Evolutionary conservation across 768 basidiomycete genomes (phyloP), one percentile per base, ranked within the genome.

Genomic region (Pisolithus marmoratus): DNA sequence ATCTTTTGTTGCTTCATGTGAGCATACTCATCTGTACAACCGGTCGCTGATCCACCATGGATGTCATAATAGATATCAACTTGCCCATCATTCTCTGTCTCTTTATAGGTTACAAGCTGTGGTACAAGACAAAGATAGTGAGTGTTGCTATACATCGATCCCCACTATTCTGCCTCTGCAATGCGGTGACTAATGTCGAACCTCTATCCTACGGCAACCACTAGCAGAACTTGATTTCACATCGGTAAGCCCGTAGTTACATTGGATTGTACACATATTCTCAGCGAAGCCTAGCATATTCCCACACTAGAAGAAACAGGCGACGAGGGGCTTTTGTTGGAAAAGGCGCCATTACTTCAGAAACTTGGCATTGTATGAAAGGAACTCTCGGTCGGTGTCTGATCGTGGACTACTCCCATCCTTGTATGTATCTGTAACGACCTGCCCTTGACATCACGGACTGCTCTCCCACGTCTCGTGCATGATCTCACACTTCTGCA

Each of bases 231-330:
- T 87, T 79, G 87, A 88, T 64, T 84, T 87, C 54, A 77, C 81
- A 53, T 84, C 85, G 34, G 83, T 82, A 52, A 49, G 79, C 65
- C 49, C 27, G 0, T 8, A 26, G 24, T 5, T 12, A 11, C 29
- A 38, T 19, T 17, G 2, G 9, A 1, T 31, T 38, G 27, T 11
- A 23, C 8, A 11, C 44, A 14, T 27, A n/a, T 37, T 12, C 46
- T 63, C 23, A 54, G 4, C 11, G 27, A 46, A 6, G 27, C 31
- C 4, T 54, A 84, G 81, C 79, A 84, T 49, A 83, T 88, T 51
- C 87, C 87, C 2, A 76, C 79, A 0, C 45, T 81, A 27, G 84
- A 85, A 65, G 84, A 88, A 67, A 88, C 87, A 0, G 87, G 85
- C 17, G 62, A 63, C 24, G 57, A 63, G 43, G 50, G 26, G 44